Conservation (phyloP, 192 early-diverging fungal species). For the Dimargaris verticillata region DNA sequence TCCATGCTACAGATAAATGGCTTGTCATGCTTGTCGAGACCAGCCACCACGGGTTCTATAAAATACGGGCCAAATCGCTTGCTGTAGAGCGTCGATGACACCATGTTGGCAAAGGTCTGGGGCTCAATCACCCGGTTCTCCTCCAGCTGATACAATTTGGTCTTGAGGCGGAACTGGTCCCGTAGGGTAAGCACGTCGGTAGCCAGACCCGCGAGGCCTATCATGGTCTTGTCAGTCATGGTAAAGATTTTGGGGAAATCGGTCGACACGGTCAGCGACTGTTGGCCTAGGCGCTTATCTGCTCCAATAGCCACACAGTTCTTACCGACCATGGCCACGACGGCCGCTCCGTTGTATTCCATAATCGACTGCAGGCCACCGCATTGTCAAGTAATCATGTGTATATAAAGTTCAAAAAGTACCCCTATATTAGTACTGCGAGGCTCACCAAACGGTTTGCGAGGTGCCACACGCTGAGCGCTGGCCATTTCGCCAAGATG, state of each 20-base stretch:
- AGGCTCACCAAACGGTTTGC: too few relatives aligned
- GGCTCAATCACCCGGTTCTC: slow-evolving; percentile 95
- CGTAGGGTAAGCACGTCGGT: slow-evolving; percentile 91
- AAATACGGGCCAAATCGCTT: slow-evolving; percentile 92
- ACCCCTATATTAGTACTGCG: too few relatives aligned
- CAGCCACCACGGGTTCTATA: slow-evolving; percentile 86
- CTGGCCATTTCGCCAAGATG: too few relatives aligned
- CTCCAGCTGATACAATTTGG: slow-evolving; percentile 88
- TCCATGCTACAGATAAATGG: slow-evolving; percentile 94
- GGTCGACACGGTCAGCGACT: slow-evolving; percentile 82
- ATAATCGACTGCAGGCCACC: too few relatives aligned
- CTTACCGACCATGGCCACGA: slow-evolving; percentile 96
- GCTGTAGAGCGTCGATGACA: slow-evolving; percentile 91
- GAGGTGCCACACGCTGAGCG: too few relatives aligned
- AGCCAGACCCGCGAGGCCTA: slow-evolving; percentile 86
- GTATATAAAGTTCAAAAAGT: too few relatives aligned
- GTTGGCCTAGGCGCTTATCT: slow-evolving; percentile 85
- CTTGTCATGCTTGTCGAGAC: slow-evolving; percentile 71
- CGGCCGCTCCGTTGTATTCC: slow-evolving; percentile 86
- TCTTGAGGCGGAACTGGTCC: slow-evolving; percentile 80
- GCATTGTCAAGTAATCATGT: too few relatives aligned
- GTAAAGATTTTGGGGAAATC: slow-evolving; percentile 91
- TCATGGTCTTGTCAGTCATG: slow-evolving; percentile 66
- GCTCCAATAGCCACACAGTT: slow-evolving; percentile 95
- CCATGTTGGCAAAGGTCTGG: slow-evolving; percentile 79